A percentile compares a stretch with the other conserved stretches of the same genome.
Conservation (phyloP, 331 rosid genomes). For the Prunus yedoensis region DNA sequence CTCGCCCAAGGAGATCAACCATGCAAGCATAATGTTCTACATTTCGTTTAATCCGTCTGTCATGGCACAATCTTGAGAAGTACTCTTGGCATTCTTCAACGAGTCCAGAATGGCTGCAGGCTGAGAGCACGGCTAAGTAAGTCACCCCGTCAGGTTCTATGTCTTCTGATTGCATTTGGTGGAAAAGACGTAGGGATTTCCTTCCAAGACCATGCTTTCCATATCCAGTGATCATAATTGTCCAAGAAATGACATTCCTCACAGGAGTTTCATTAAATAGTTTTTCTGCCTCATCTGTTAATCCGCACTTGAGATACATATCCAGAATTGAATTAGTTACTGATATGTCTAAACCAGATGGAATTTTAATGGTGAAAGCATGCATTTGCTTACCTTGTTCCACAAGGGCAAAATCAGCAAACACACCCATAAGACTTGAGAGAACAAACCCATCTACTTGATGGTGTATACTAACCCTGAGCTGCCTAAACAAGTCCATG, state of each 20-base stretch:
- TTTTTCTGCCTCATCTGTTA: slow-evolving; percentile 44
- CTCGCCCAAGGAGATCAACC: slow-evolving; percentile 80
- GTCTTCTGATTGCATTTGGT: slow-evolving; percentile 41
- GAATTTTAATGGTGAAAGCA: slow-evolving; percentile 51
- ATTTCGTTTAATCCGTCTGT: slow-evolving; percentile 33
- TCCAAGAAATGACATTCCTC: slow-evolving; percentile 62
- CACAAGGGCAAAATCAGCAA: slow-evolving; percentile 59
- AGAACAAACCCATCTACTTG: slow-evolving; percentile 54
- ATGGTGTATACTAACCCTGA: slow-evolving; percentile 39
- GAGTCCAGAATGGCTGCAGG: slow-evolving; percentile 71
- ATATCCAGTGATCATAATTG: slow-evolving; percentile 67
- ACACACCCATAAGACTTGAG: slow-evolving; percentile 58
- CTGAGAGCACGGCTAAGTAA: slow-evolving; percentile 63
- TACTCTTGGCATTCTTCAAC: slow-evolving; percentile 47
- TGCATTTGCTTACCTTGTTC: slow-evolving; percentile 73
- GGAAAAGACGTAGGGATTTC: slow-evolving; percentile 45
- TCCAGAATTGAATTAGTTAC: slow-evolving; percentile 64
- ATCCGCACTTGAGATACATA: slow-evolving; percentile 73
- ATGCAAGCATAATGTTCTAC: slow-evolving; percentile 89
- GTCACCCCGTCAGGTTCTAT: slow-evolving; percentile 52
- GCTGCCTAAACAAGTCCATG: slow-evolving; percentile 53
- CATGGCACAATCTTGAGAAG: slow-evolving; percentile 42
- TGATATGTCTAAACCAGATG: slow-evolving; percentile 51
- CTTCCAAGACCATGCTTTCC: slow-evolving; percentile 65
- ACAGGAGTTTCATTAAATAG: slow-evolving; percentile 40